These are phyloP conservation scores for Dictyostelium capitatum DNA, from an alignment of 78 protist genomes.

Conservation along the genomic window DNA sequence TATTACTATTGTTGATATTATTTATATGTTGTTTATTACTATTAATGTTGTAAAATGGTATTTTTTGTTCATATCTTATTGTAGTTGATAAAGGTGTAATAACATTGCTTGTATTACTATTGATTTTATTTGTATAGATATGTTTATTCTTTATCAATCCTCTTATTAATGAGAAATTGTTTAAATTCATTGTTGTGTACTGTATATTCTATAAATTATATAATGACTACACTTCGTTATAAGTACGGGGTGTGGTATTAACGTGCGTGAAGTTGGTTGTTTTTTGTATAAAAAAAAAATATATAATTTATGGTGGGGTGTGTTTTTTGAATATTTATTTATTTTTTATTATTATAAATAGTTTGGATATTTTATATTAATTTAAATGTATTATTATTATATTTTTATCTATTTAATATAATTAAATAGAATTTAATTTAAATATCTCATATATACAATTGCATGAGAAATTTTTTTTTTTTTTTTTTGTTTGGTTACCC, in stretches of 20 bases:
- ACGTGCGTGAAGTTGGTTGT: no score
- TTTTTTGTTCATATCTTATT: background rate
- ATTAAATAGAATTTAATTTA: no score
- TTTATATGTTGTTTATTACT: background rate
- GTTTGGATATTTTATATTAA: background rate
- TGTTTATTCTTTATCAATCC: constrained; percentile 11
- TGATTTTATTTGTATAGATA: background rate
- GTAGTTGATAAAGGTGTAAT: background rate
- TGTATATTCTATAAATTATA: no score
- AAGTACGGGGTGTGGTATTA: no score
- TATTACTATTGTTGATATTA: background rate
- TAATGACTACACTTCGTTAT: no score
- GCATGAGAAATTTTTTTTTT: no score
- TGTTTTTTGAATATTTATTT: background rate
- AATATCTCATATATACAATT: no score
- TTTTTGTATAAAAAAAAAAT: no score
- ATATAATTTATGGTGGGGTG: no score
- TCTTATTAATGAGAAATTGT: constrained; percentile 20
- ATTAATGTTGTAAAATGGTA: background rate
- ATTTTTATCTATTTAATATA: no score
- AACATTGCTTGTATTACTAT: background rate
- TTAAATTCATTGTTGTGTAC: background rate
- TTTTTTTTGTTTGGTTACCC: no score
- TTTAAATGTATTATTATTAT: background rate
- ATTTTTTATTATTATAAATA: background rate